A percentile compares a stretch with the other conserved stretches of the same genome.
These are phyloP conservation scores for Penicillium olsonii DNA, from an alignment of 2,329 filamentous ascomycete species.

Conservation along the genomic window DNA sequence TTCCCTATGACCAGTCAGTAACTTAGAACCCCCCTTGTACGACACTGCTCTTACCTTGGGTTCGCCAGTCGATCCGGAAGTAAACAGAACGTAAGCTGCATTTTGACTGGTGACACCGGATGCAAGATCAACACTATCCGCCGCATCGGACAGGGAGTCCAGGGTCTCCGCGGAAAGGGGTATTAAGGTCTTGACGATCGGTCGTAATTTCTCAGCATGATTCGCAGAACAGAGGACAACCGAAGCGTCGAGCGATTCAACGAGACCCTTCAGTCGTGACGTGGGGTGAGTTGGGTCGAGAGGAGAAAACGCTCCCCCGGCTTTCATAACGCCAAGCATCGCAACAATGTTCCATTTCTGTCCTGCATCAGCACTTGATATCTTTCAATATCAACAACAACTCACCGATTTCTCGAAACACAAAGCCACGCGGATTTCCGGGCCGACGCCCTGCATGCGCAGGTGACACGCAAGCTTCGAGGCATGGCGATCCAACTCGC, in stretches of 20 bases:
- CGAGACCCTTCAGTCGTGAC: slow-evolving; percentile 37
- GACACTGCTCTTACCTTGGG: slow-evolving; percentile 45
- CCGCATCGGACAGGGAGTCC: slow-evolving; percentile 21
- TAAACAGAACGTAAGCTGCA: slow-evolving; percentile 61
- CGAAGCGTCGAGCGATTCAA: slow-evolving; percentile 34
- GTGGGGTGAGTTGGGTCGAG: slow-evolving; percentile 43
- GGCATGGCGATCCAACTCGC: slow-evolving; percentile 39
- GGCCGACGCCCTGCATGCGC: slow-evolving; percentile 41
- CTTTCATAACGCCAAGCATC: slow-evolving; percentile 44
- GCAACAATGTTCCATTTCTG: slow-evolving; percentile 47
- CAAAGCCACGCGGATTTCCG: slow-evolving; percentile 39
- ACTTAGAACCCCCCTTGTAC: not conserved
- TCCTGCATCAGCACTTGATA: slow-evolving; percentile 11
- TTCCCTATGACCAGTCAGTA: slow-evolving; percentile 45
- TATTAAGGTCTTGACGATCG: slow-evolving; percentile 29
- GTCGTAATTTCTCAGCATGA: slow-evolving; percentile 22
- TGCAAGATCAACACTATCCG: slow-evolving; percentile 16
- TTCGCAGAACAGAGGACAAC: slow-evolving; percentile 37
- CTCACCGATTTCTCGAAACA: slow-evolving; percentile 47
- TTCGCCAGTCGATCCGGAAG: slow-evolving; percentile 57
- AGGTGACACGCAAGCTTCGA: slow-evolving; percentile 41
- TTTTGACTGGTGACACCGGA: slow-evolving; percentile 33
- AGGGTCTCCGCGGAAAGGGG: slow-evolving; percentile 30
- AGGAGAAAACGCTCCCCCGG: slow-evolving; percentile 46
- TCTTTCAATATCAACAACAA: slow-evolving; percentile 4